Base-by-base conservation (phyloP, 2,329 filamentous ascomycete species). In the Magnaporthiopsis poae region DNA sequence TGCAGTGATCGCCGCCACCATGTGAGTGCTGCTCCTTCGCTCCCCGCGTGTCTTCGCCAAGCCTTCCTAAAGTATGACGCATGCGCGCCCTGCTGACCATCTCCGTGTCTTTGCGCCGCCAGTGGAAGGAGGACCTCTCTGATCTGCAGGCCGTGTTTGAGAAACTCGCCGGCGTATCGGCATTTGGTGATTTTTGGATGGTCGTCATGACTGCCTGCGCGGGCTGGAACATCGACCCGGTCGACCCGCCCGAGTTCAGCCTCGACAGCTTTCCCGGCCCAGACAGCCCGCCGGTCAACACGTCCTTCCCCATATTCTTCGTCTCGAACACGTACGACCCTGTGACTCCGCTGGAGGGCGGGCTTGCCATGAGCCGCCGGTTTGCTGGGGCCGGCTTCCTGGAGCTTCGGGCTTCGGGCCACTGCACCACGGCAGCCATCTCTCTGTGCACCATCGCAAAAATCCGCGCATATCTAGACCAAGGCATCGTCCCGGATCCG, bases 291-390 rank as follows among this genome's bases (percentile, higher is more conserved):
- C 72, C 72, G 21, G 76, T 77, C 68, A 75, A 79, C 33, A 85
- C 81, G 7, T 76, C 79, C 7, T 79, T 84, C 69, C 86, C 86
- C 0, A 76, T 88, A 39, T 77, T 88, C 8, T 84, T 86, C 71
- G 75, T 87, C 15, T 82, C 81, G 52, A 87, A 84, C 70, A 82
- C 80, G 0, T 77, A 82, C 18, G 86, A 88, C 67, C 85, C 85
- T 0, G 84, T 88, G 25, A 88, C 86, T 0, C 85, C 85, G 3
- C 73, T 87, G 5, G 70, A 71, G 61, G 79, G 80, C 60, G 82
- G 80, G 1, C 74, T 80, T 29, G 74, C 74, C 27, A 78, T 78
- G 77, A 73, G 77, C 33, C 73, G 71, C 35, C 74, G 75, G 68
- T 79, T 79, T 67, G 70, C 73, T 8, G 71, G 72, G 61, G 73